Evolutionary conservation across 345 rosid genomes (phyloP).

Genomic region (Sonneratia alba): DNA sequence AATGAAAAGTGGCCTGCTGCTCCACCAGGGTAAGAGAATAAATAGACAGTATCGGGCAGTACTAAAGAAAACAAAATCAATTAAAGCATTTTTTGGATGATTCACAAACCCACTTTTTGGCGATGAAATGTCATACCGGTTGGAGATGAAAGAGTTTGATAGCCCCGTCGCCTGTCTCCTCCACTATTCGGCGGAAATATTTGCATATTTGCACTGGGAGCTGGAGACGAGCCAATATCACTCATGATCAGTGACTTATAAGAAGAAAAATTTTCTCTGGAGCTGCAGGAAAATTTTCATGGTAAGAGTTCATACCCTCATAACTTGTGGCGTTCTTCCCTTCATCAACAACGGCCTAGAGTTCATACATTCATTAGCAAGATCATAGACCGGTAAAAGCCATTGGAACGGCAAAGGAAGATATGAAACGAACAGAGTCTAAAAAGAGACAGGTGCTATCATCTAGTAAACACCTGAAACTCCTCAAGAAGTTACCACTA

Average conservation of each 20-base stretch:
- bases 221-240: slow-evolving; percentile 26
- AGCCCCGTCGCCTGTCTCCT: slow-evolving; percentile 45
- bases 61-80: neutral
- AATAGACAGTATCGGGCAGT: neutral
- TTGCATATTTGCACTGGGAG: slow-evolving; percentile 63
- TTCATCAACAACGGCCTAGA: slow-evolving; percentile 59
- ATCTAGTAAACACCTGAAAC: neutral
- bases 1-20: too few relatives aligned
- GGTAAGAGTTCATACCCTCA: slow-evolving; percentile 36
- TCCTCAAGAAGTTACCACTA: neutral
- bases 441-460: neutral
- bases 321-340: slow-evolving; percentile 26
- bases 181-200: slow-evolving; percentile 50
- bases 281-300: slow-evolving; percentile 5
- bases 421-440: too few relatives aligned
- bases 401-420: neutral
- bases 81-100: neutral
- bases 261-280: neutral
- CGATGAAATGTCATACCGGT: slow-evolving; percentile 33
- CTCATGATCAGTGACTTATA: slow-evolving; percentile 7
- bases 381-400: neutral
- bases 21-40: neutral
- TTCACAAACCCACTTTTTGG: neutral
- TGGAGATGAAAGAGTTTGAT: slow-evolving; percentile 60
- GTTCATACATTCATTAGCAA: neutral